phyloP scores from a whole-genome alignment of 352 stramenopile species.

The Halophytophthora batemanensis region DNA sequence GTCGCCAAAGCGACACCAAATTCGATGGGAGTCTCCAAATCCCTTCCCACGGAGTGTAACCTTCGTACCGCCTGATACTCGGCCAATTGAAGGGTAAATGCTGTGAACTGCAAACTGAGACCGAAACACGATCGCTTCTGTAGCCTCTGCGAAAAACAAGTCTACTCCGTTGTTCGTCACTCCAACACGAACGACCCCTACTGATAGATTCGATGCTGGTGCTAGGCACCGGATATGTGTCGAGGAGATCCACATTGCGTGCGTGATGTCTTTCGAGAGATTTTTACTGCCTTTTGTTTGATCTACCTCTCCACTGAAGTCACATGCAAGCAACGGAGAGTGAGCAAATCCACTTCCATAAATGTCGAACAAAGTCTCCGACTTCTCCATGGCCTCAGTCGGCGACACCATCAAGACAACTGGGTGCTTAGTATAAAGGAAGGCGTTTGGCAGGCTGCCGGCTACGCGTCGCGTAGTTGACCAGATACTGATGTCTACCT shows the following conservation, averaged over 20 bases:
- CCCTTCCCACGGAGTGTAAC: conserved; percentile 53
- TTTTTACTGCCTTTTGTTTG: background rate
- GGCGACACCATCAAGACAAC: conserved; percentile 39
- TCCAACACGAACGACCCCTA: conserved; percentile 21
- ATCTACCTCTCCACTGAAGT: conserved; percentile 19
- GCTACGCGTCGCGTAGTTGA: conserved; percentile 20
- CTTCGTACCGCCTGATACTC: conserved; percentile 45
- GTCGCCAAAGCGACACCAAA: conserved; percentile 73
- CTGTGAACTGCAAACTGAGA: conserved; percentile 37
- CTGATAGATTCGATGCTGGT: conserved; percentile 19
- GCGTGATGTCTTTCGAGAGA: background rate
- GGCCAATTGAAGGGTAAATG: conserved; percentile 47
- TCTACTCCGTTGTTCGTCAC: conserved; percentile 59
- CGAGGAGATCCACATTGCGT: conserved; percentile 44
- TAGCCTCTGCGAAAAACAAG: conserved; percentile 15
- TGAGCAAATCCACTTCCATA: conserved; percentile 56
- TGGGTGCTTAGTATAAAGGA: conserved; percentile 40
- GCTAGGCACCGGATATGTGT: conserved; percentile 50
- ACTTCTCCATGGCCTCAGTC: conserved; percentile 38
- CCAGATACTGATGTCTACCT: conserved; percentile 30
- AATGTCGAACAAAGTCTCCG: conserved; percentile 46
- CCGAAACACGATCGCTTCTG: conserved; percentile 21
- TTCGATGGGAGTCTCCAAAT: conserved; percentile 29
- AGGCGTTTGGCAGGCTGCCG: conserved; percentile 29
- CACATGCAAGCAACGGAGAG: conserved; percentile 42